Conservation (phyloP, 2,329 filamentous ascomycete genomes). For the Fusarium sp. region DNA sequence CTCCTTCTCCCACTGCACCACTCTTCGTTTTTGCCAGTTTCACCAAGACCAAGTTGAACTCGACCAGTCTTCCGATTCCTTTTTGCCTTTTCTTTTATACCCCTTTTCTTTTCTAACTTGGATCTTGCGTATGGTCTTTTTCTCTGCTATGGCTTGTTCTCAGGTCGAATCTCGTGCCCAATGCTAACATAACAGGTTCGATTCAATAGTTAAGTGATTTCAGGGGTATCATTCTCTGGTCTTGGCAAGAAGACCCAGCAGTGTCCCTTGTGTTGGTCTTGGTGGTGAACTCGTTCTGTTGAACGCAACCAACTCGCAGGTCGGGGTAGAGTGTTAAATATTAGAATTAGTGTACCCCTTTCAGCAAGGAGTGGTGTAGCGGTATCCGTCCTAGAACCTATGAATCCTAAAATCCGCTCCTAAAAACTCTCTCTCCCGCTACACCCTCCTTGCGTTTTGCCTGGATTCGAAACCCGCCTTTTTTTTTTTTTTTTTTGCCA, state of each 20-base stretch:
- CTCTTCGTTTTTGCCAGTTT: not conserved
- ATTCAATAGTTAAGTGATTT: not conserved
- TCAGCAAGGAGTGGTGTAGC: slow-evolving; percentile 7
- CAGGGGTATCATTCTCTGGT: not conserved
- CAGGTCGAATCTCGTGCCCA: not conserved
- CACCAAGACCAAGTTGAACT: not conserved
- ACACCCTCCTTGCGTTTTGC: slow-evolving; percentile 8
- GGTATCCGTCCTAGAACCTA: slow-evolving; percentile 15
- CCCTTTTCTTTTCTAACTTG: rapidly evolving
- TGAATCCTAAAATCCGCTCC: slow-evolving; percentile 4
- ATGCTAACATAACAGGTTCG: rapidly evolving
- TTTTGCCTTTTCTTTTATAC: no score
- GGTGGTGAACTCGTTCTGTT: not conserved
- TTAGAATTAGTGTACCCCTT: not conserved
- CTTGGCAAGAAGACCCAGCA: not conserved
- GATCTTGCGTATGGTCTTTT: no score
- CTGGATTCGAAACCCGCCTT: not conserved
- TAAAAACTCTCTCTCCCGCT: slow-evolving; percentile 19
- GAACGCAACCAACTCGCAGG: not conserved
- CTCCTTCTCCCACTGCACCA: not conserved
- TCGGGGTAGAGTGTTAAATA: not conserved
- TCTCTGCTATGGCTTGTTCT: not conserved
- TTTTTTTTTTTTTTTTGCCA: not conserved
- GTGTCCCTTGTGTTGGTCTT: not conserved
- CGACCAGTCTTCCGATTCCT: not conserved